These are phyloP conservation scores for Trichoderma guizhouense DNA, from an alignment of 2,329 filamentous ascomycete species.

Conservation along the genomic window DNA sequence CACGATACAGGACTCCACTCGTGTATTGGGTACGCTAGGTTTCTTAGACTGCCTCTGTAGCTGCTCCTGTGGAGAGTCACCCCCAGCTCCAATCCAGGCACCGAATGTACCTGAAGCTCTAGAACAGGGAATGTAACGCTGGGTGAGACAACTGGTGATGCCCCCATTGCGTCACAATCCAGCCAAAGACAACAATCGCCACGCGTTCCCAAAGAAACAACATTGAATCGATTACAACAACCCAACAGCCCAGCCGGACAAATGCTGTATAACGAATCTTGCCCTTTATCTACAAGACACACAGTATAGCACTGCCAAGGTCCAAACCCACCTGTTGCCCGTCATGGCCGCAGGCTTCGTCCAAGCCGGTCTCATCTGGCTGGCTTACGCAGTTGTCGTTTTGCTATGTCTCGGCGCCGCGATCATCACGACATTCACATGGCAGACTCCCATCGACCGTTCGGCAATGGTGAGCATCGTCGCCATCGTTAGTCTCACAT, in stretches of 20 bases:
- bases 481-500: slow-evolving; percentile 81
- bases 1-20: too few relatives aligned
- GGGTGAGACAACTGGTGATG: slow-evolving; percentile 17
- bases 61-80: not conserved
- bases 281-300: not conserved
- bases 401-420: slow-evolving; percentile 72
- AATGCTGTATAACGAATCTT: not conserved
- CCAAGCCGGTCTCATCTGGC: slow-evolving; percentile 90
- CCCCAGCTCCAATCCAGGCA: slow-evolving; percentile 5
- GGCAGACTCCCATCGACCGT: slow-evolving; percentile 84
- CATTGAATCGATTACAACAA: not conserved
- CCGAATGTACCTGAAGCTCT: slow-evolving; percentile 7
- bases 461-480: slow-evolving; percentile 78
- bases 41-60: not conserved
- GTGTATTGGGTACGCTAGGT: not conserved
- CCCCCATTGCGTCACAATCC: slow-evolving; percentile 22
- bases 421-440: slow-evolving; percentile 82
- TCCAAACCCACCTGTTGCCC: slow-evolving; percentile 6
- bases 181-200: slow-evolving; percentile 9
- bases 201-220: slow-evolving; percentile 16
- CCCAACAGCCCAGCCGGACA: not conserved
- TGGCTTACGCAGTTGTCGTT: slow-evolving; percentile 82
- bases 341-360: slow-evolving; percentile 58
- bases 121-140: slow-evolving; percentile 13
- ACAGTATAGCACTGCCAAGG: not conserved